Percentiles rank a stretch among this genome's conserved stretches.
These are phyloP conservation scores for Ophiosphaerella herpotricha DNA, from an alignment of 2,329 filamentous ascomycete genomes.

Conservation along the genomic window DNA sequence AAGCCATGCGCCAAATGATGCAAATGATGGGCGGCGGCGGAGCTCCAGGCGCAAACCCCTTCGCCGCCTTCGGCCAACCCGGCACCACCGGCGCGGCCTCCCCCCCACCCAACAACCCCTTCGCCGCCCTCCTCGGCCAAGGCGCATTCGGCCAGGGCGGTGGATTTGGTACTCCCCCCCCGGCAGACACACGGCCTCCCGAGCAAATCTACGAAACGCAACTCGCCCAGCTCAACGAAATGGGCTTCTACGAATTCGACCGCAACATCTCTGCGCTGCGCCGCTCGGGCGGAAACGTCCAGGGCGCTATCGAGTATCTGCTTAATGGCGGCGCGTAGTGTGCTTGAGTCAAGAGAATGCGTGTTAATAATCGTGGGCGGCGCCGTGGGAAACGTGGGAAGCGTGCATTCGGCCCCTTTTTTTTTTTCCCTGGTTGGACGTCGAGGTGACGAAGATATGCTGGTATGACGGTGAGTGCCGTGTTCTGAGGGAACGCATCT, in stretches of 20 bases:
- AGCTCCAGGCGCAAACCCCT: slow-evolving; percentile 41
- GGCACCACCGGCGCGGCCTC: slow-evolving; percentile 10
- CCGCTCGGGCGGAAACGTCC: slow-evolving; percentile 88
- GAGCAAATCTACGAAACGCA: slow-evolving; percentile 93
- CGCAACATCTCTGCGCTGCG: slow-evolving; percentile 86
- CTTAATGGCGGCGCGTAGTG: slow-evolving; percentile 39
- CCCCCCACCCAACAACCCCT: slow-evolving; percentile 45
- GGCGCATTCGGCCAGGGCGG: slow-evolving; percentile 52
- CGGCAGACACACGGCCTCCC: slow-evolving; percentile 82
- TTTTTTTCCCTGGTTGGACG: no score
- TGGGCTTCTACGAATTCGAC: slow-evolving; percentile 98
- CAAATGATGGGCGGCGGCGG: slow-evolving; percentile 59
- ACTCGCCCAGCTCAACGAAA: slow-evolving; percentile 91
- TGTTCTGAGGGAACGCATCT: neutral
- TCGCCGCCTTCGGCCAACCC: slow-evolving; percentile 50
- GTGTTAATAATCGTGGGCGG: no score
- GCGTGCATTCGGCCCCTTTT: no score
- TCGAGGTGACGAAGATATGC: no score
- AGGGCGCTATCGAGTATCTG: slow-evolving; percentile 83
- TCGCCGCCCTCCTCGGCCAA: slow-evolving; percentile 49
- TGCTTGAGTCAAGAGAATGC: neutral
- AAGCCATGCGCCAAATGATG: slow-evolving; percentile 58
- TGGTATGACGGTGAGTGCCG: neutral
- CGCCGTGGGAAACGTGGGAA: no score
- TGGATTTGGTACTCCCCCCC: slow-evolving; percentile 49